A percentile compares a stretch with the other conserved stretches of the same genome.
phyloP scores from a whole-genome alignment of 2,329 filamentous ascomycete species.

The Metarhizium humberi region DNA sequence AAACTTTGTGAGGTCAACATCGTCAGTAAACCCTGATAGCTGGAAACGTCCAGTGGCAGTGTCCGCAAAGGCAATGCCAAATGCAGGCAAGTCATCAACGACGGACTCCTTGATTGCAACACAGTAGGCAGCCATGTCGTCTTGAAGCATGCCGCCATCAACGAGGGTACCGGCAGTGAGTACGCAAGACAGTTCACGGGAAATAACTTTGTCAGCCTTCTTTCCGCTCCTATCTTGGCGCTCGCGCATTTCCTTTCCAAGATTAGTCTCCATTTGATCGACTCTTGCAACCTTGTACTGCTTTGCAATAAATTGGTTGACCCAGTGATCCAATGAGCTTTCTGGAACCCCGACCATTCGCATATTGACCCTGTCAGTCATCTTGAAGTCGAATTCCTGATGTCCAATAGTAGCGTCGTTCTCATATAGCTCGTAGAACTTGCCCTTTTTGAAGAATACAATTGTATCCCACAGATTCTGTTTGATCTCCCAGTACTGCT shows the following conservation, averaged over 20 bases:
- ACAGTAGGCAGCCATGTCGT: constrained; percentile 95
- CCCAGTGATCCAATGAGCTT: constrained; percentile 91
- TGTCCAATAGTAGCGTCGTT: constrained; percentile 95
- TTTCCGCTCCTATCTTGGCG: constrained; percentile 55
- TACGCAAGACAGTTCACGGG: constrained; percentile 80
- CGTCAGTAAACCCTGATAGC: constrained; percentile 84
- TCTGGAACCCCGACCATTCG: constrained; percentile 98
- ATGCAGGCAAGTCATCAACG: constrained; percentile 65
- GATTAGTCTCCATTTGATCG: constrained; percentile 90
- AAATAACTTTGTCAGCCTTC: constrained; percentile 89
- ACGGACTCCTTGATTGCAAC: constrained; percentile 84
- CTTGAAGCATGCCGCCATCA: constrained; percentile 92
- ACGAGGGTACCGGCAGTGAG: constrained; percentile 89
- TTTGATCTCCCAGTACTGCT: constrained; percentile 99
- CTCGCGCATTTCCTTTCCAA: constrained; percentile 98
- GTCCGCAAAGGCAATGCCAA: constrained; percentile 90
- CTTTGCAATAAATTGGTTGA: constrained; percentile 96
- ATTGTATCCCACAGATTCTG: constrained; percentile 95
- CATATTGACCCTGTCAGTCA: constrained; percentile 98
- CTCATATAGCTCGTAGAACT: constrained; percentile 97
- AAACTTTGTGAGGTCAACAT: constrained; percentile 89
- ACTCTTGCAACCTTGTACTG: constrained; percentile 95
- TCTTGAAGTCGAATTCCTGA: constrained; percentile 92
- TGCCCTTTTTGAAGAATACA: constrained; percentile 99
- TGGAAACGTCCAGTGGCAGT: constrained; percentile 94